phyloP scores from a whole-genome alignment of 768 basidiomycete genomes.

The Lactifluus pinguis region DNA sequence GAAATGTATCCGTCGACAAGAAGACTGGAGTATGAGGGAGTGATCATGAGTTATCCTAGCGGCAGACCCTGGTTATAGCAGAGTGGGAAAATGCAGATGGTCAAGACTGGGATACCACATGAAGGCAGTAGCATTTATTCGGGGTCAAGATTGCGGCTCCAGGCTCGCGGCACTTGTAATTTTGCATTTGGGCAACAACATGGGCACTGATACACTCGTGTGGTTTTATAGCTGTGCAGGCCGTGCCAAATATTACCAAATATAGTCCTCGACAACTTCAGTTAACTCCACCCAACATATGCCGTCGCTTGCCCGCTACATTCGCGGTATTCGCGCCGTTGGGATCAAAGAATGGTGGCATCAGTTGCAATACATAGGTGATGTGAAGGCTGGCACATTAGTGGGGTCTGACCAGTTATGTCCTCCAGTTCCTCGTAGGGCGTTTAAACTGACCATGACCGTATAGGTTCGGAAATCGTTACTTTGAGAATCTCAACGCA shows the following conservation, averaged over 20 bases:
- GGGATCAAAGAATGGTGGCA: slow-evolving; percentile 86
- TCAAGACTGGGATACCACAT: too few relatives aligned
- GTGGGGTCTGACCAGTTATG: slow-evolving; percentile 83
- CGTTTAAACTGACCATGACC: background rate
- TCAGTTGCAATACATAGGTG: slow-evolving; percentile 88
- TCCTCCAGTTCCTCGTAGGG: background rate
- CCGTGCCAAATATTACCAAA: slow-evolving; percentile 14
- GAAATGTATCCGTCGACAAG: slow-evolving; percentile 10
- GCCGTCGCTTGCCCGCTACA: slow-evolving; percentile 67
- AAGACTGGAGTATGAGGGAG: background rate
- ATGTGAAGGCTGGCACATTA: slow-evolving; percentile 77
- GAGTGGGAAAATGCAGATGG: too few relatives aligned
- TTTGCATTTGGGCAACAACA: too few relatives aligned
- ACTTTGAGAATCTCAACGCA: slow-evolving; percentile 85
- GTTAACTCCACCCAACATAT: slow-evolving; percentile 32
- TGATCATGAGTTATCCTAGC: too few relatives aligned
- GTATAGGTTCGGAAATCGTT: slow-evolving; percentile 82
- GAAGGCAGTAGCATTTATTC: too few relatives aligned
- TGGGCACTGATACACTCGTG: too few relatives aligned
- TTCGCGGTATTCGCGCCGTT: slow-evolving; percentile 65
- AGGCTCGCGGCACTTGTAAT: too few relatives aligned
- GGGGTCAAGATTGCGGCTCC: too few relatives aligned
- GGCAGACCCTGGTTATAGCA: too few relatives aligned
- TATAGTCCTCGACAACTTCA: slow-evolving; percentile 7
- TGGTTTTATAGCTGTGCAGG: too few relatives aligned